Evolutionary conservation across 257 asterid species (phyloP).

Genomic region (Solanum sejunctum): DNA sequence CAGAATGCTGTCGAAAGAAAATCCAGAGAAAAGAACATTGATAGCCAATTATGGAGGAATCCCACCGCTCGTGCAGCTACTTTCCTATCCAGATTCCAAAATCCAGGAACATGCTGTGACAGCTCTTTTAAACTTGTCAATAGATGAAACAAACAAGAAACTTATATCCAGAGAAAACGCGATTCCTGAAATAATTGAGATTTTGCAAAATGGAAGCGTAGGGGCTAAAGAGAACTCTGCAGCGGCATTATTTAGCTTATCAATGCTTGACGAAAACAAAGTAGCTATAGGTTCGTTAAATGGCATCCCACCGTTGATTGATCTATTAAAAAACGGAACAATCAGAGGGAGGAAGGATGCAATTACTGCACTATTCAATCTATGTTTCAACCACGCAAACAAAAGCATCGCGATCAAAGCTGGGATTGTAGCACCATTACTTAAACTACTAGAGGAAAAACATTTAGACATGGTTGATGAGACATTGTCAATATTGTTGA

Average conservation of each 20-base stretch:
- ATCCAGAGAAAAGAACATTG: slow-evolving; percentile 43
- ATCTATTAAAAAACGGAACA: slow-evolving; percentile 40
- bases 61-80: slow-evolving; percentile 43
- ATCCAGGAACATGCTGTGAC: slow-evolving; percentile 86
- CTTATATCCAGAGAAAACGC: slow-evolving; percentile 51
- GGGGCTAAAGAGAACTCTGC: slow-evolving; percentile 78
- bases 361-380: slow-evolving; percentile 62
- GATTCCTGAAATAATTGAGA: slow-evolving; percentile 53
- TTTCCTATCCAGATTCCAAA: slow-evolving; percentile 67
- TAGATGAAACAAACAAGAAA: slow-evolving; percentile 71
- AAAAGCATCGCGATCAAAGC: slow-evolving; percentile 51
- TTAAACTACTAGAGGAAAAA: slow-evolving; percentile 29
- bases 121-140: slow-evolving; percentile 66
- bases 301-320: slow-evolving; percentile 67
- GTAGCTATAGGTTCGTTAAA: slow-evolving; percentile 43
- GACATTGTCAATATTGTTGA: slow-evolving; percentile 39
- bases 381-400: slow-evolving; percentile 47
- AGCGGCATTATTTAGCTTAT: slow-evolving; percentile 75
- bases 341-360: slow-evolving; percentile 84
- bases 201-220: slow-evolving; percentile 35
- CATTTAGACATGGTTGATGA: slow-evolving; percentile 66
- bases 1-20: slow-evolving; percentile 63
- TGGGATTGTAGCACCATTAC: slow-evolving; percentile 43
- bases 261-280: slow-evolving; percentile 79
- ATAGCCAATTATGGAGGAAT: slow-evolving; percentile 63